Base-by-base conservation (phyloP, 1,139 yeast species). In the Geotrichum restrictum region DNA sequence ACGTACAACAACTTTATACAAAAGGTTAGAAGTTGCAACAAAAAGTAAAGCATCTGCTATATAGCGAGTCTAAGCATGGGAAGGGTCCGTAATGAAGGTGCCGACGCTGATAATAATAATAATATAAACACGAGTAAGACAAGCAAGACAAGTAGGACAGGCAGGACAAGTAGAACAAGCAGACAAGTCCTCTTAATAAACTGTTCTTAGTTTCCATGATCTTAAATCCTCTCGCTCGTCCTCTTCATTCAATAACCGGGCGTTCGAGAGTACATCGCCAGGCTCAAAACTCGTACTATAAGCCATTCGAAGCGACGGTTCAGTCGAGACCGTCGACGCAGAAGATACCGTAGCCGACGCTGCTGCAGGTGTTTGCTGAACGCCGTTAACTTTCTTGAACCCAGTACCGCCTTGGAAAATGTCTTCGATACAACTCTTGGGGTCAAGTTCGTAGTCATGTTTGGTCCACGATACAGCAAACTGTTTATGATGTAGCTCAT, bases 401-500 rank as follows among this genome's bases (percentile, higher is more conserved):
- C 93, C 94, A 51, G 80, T 79, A 1, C 91, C 87, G 21, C 85
- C 87, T 21, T 79, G 76, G 57, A 88, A 78, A 1, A 91, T 85
- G 65, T 88, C 95, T 41, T 82, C 81, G 10, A 89, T 76, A 59
- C 93, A 81, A 53, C 81, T 85, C 48, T 79, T 78, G 0, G 96
- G 95, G 10, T 85, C 75, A 56, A 77, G 80, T 58, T 85, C 93
- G 49, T 87, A 81, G 14, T 88, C 83, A 54, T 84, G 79, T 1
- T 83, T 81, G 61, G 85, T 89, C 95, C 96, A 88, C 0, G 87
- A 78, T 38, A 85, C 75, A 54, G 84, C 83, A 62, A 84, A 78
- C 1, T 88, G 79, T 59, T 79, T 79, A 56, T 81, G 78, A 60
- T 84, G 79, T 14, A 85, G 10, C 52, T 60, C 50, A 33, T 42